Base-by-base conservation (phyloP, 768 basidiomycete species). In the Hypholoma sublateritium region DNA sequence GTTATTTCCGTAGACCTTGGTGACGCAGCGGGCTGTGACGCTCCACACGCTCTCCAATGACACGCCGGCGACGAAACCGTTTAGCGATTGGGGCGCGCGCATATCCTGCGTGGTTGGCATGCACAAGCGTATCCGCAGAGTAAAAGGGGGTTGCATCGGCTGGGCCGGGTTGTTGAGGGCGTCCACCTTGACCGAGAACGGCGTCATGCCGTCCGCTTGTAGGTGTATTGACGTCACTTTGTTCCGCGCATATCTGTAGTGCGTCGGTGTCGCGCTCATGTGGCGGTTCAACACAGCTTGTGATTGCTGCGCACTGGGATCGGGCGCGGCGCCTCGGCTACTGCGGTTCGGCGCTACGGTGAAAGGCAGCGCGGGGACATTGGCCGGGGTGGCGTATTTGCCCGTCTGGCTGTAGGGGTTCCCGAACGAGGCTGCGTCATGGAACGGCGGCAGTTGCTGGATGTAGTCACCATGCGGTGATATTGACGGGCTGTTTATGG, bases 191-290 rank as follows among this genome's bases (percentile, higher is more conserved):
- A 89, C 74, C 28, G 76, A 72, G 53, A 85, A 78, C 16, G 84
- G 77, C n/a, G 78, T 71, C 84, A 89, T 87, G 57, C 88, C 87
- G 62, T 88, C 85, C 21, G 88, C 84, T 65, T 78, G 79, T 16
- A 91, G 74, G 39, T 76, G 79, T 55, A 89, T 67, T 45, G 72
- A 72, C 59, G 70, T 69, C 67, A 75, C 65, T 63, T 72, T 68
- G 62, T 67, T 67, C 49, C 66, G 64, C 17, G 59, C 43, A 24
- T 62, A 61, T 42, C 65, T 63, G 57, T 67, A 63, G 55, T 67
- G 68, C 46, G 70, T 69, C 49, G 68, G 66, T 2, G 68, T 67
- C 56, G 64, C 62, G 57, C 63, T 53, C 53, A 53, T 53, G 24
- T 53, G 53, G 53, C 53, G 53, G 43, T 53, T 53, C 22, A 41